Evolutionary conservation across 2,329 filamentous ascomycete genomes (phyloP).

Genomic region (Gaeumannomyces tritici): DNA sequence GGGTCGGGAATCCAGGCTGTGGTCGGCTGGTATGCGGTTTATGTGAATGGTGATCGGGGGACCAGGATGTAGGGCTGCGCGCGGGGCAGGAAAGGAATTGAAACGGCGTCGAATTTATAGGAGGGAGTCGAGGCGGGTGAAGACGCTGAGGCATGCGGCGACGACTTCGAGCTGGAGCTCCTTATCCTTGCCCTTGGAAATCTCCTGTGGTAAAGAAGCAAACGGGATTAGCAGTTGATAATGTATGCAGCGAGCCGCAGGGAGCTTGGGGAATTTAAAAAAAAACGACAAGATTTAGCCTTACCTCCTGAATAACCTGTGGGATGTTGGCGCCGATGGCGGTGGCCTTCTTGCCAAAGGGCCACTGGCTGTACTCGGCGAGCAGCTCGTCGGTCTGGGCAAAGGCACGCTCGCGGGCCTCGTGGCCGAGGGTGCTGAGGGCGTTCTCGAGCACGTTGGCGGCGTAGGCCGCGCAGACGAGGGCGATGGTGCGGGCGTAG

Average conservation of each 20-base stretch:
- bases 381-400: conserved; percentile 94
- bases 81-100: background rate
- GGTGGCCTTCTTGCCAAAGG: conserved; percentile 78
- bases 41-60: background rate
- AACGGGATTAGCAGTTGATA: conserved; percentile 5
- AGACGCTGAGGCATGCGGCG: conserved; percentile 91
- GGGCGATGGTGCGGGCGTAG: conserved; percentile 81
- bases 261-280: background rate
- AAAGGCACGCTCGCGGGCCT: conserved; percentile 88
- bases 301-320: conserved; percentile 68
- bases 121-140: conserved; percentile 92
- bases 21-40: background rate
- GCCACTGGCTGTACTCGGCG: conserved; percentile 95
- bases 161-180: conserved; percentile 96
- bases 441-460: conserved; percentile 98
- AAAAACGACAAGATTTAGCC: conserved; percentile 10
- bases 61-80: background rate
- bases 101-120: conserved; percentile 45
- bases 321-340: conserved; percentile 85
- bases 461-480: conserved; percentile 97
- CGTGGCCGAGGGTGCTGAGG: conserved; percentile 85
- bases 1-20: background rate
- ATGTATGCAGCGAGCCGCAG: background rate
- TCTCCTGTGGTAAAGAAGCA: conserved; percentile 41
- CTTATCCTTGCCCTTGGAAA: conserved; percentile 79